Base-by-base conservation (phyloP, 306 rosid genomes). In the Carpinus viminea region DNA sequence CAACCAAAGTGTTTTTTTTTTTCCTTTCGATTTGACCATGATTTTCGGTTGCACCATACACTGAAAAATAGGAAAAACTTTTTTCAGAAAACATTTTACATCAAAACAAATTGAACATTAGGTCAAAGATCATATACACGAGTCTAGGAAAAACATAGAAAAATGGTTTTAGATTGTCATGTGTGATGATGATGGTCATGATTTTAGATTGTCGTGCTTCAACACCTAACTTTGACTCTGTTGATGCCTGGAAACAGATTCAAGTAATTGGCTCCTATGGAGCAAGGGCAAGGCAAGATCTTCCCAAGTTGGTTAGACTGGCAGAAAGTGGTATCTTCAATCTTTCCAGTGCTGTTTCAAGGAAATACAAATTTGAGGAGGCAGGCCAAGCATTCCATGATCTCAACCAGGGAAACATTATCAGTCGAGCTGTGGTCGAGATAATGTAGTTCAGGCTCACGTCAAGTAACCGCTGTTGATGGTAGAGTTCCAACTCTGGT, bases 201-300 rank as follows among this genome's bases (percentile, higher is more conserved):
- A 41, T 68, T 38, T 41, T 10, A 28, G 43, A 8, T 66, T 66
- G 48, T 41, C 36, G 65, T 73, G 28, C 20, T 28, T 56, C 59
- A 16, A 64, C 45, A 15, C n/a, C 17, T 41, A 34, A 24, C 70
- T 5, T 34, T 59, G 18, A 70, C 56, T 47, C n/a, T 43, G 79
- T 38, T 70, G 45, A 38, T 34, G 26, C 56, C 80, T 62, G 61
- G 56, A 86, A 80, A 69, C 88, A 94, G 98, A 86, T 94, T 82
- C 83, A 94, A 90, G 83, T 94, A 46, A 89, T 94, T 78, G 98
- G 98, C 5, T 92, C 97, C 0, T 92, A 92, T 74, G 98, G 98
- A 88, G 98, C 90, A 51, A 91, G 99, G 79, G 99, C 98, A 5
- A 92, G 99, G 89, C 93, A 95, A 85, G 99, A 95, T 86, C 99